Percentiles rank a stretch among this genome's conserved stretches.
These are phyloP conservation scores for Trichoderma endophyticum DNA, from an alignment of 2,329 filamentous ascomycete species.

Conservation along the genomic window DNA sequence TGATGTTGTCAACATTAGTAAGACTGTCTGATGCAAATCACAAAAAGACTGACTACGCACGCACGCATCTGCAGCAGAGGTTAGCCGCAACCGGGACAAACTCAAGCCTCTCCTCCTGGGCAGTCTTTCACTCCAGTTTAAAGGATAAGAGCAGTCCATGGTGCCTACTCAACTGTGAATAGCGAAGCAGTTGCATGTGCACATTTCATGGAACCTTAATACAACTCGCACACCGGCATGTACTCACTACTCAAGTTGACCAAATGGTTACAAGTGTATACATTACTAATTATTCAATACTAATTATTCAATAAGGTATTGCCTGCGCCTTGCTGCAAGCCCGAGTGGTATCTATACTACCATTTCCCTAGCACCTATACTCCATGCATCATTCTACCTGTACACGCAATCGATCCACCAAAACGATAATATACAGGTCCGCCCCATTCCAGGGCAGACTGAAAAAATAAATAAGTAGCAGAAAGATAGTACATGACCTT, in stretches of 20 bases:
- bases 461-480: slow-evolving; percentile 4
- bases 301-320: background rate
- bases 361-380: background rate
- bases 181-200: background rate
- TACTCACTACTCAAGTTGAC: background rate
- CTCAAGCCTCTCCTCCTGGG: background rate
- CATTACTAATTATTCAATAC: background rate
- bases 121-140: background rate
- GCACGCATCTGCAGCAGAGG: background rate
- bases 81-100: background rate
- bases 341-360: background rate
- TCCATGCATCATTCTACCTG: background rate
- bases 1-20: background rate
- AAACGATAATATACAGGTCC: slow-evolving; percentile 1
- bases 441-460: background rate
- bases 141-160: background rate
- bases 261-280: background rate
- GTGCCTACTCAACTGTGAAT: background rate
- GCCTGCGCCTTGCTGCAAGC: background rate
- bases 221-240: background rate
- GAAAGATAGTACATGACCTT: slow-evolving; percentile 2
- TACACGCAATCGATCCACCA: background rate
- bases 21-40: background rate
- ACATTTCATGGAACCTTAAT: background rate
- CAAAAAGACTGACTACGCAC: background rate